phyloP scores from a whole-genome alignment of 495 filamentous ascomycete genomes.

The Neurospora sp. region DNA sequence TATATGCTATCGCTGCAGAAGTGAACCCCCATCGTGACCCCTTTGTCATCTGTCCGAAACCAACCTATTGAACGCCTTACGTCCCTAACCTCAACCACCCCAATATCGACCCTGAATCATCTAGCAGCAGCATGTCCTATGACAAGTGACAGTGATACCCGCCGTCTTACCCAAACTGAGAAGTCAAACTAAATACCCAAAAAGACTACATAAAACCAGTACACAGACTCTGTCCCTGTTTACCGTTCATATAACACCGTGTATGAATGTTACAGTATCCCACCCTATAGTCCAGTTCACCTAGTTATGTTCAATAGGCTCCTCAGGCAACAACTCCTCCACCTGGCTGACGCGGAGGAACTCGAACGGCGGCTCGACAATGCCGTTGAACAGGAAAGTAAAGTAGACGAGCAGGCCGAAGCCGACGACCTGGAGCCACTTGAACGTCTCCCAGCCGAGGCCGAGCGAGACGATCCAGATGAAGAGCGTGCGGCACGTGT shows the following conservation, averaged over 20 bases:
- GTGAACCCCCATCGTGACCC: not conserved
- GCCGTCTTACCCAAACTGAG: not conserved
- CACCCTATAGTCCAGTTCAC: slow-evolving; percentile 1
- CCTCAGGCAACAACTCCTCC: slow-evolving; percentile 68
- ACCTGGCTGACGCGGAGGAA: slow-evolving; percentile 45
- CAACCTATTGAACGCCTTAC: not conserved
- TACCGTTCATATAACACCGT: not conserved
- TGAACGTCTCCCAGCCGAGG: slow-evolving; percentile 95
- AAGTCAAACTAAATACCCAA: not conserved
- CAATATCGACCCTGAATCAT: not conserved
- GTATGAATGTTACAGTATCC: not conserved
- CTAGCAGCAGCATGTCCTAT: not conserved
- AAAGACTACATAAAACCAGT: not conserved
- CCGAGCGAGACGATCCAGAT: slow-evolving; percentile 95
- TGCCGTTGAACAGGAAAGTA: slow-evolving; percentile 93
- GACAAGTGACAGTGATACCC: not conserved
- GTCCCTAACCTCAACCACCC: not conserved
- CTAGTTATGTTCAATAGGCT: slow-evolving; percentile 68
- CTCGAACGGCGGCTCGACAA: slow-evolving; percentile 66
- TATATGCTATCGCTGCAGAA: not conserved
- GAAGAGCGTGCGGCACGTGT: slow-evolving; percentile 94
- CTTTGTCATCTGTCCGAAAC: not conserved
- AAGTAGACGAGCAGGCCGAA: slow-evolving; percentile 90
- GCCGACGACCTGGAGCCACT: slow-evolving; percentile 88
- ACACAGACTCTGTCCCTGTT: not conserved